These are phyloP conservation scores for Trifolium fragiferum DNA, from an alignment of 306 rosid species.

Conservation along the genomic window DNA sequence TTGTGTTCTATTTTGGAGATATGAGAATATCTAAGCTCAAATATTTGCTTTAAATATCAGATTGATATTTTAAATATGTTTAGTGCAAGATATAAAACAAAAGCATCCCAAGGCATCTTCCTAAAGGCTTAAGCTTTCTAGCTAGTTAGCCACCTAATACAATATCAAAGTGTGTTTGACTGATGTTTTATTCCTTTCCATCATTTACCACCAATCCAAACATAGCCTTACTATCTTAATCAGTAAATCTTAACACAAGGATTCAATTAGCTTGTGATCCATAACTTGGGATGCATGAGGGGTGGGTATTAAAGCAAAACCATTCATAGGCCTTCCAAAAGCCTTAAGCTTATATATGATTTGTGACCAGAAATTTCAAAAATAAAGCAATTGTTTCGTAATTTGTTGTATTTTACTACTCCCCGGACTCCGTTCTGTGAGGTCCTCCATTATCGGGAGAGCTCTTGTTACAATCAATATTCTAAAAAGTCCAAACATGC, in stretches of 20 bases:
- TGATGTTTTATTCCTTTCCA: neutral
- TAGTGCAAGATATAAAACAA: conserved; percentile 25
- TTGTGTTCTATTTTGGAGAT: conserved; percentile 3
- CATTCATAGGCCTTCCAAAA: neutral
- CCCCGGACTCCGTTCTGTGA: neutral
- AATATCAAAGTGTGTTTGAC: conserved; percentile 22
- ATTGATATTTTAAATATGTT: conserved; percentile 18
- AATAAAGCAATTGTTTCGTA: neutral
- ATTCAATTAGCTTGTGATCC: conserved; percentile 6
- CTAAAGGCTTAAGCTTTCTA: conserved; percentile 2
- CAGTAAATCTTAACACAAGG: neutral
- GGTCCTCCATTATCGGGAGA: neutral
- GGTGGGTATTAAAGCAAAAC: neutral
- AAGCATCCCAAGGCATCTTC: conserved; percentile 23
- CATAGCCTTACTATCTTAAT: conserved; percentile 8
- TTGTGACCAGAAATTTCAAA: neutral
- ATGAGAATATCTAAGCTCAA: neutral
- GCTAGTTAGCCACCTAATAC: conserved; percentile 10
- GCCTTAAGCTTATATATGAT: neutral
- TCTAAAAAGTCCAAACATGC: conserved; percentile 2
- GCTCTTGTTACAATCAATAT: neutral
- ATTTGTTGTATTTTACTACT: conserved; percentile 12
- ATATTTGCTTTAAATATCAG: neutral
- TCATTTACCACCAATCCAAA: too few species aligned
- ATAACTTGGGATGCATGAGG: neutral